Evolutionary conservation across 2,329 filamentous ascomycete species (phyloP), one percentile per base, ranked within the genome.

Genomic region (Hypoxylon sp.): DNA sequence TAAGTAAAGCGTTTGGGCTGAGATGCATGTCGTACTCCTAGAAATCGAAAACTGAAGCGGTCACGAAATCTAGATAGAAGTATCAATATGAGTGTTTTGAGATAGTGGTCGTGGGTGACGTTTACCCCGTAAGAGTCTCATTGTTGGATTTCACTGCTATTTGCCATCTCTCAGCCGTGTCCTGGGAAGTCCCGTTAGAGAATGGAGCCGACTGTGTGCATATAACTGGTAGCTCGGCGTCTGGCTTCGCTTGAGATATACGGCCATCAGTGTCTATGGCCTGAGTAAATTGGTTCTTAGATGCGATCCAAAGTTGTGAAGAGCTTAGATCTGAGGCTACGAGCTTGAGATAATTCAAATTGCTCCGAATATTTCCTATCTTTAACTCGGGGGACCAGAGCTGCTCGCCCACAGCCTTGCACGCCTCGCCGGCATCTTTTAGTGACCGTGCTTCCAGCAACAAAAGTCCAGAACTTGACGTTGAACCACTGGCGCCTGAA

Each of bases 21-120:
- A 0, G 79, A 70, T 2, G 83, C 84, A 66, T 85, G 86, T 58
- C 82, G 80, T 35, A 87, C 75, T 14, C 84, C 85, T 17, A 84
- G 77, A 70, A 87, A 87, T 5, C 85, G 83, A 71, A 87, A 87
- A 11, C 69, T 74, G 39, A 74, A 55, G 17, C 70, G 71, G 58
- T 76, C 74, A 22, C 74, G 74, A 51, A 72, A 77, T 3, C 75
- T 76, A 39, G 3, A 55, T 2, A 31, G 24, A 46, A 8, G 35
- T 1, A 46, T 64, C 1, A 66, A 59, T 31, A 57, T 33, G 50
- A 39, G 13, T 29, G 3, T 5, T 37, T 39, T 11, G 10, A 37
- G 19, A 37, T 29, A 14, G 37, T 37, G 39, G 24, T 17, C 1
- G 31, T 14, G 17, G 26, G 10, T 14, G 14, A 39, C 22, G 6